phyloP scores from a whole-genome alignment of 176 grass and related monocot species.

The Bolboschoenus planiculmis region DNA sequence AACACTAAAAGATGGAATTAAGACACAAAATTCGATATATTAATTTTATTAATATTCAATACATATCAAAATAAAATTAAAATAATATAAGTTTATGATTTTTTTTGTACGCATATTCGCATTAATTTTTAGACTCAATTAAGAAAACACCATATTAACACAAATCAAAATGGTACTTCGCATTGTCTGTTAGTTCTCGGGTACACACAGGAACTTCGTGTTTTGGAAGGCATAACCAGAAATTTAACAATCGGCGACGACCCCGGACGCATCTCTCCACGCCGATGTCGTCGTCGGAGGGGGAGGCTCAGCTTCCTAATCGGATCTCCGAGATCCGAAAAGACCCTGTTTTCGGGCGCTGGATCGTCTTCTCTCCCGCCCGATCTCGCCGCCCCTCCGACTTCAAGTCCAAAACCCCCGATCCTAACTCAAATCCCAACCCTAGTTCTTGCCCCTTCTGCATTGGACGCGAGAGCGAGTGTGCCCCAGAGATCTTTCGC shows the following conservation, averaged over 20 bases:
- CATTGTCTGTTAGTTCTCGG: too few species aligned
- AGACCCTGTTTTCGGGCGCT: conserved; percentile 67
- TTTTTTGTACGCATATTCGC: too few species aligned
- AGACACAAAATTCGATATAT: too few species aligned
- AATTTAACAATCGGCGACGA: neutral
- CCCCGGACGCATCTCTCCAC: neutral
- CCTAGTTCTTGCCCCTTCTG: conserved; percentile 73
- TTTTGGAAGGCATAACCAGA: too few species aligned
- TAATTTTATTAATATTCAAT: too few species aligned
- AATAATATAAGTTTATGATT: too few species aligned
- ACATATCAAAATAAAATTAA: too few species aligned
- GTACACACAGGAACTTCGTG: too few species aligned
- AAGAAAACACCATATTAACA: too few species aligned
- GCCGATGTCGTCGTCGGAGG: conserved; percentile 2
- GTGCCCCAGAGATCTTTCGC: conserved; percentile 92
- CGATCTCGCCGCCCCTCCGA: conserved; percentile 84
- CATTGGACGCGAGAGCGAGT: conserved; percentile 76
- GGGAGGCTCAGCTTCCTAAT: conserved; percentile 24
- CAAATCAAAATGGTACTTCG: too few species aligned
- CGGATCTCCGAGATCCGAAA: conserved; percentile 57
- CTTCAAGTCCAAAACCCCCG: conserved; percentile 56
- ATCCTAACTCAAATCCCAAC: conserved; percentile 27
- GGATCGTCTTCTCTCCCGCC: conserved; percentile 73
- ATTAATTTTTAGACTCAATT: too few species aligned
- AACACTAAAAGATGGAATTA: too few species aligned